Evolutionary conservation across 371 early-diverging fungal species (phyloP).

Genomic region (Coemansia sp.): DNA sequence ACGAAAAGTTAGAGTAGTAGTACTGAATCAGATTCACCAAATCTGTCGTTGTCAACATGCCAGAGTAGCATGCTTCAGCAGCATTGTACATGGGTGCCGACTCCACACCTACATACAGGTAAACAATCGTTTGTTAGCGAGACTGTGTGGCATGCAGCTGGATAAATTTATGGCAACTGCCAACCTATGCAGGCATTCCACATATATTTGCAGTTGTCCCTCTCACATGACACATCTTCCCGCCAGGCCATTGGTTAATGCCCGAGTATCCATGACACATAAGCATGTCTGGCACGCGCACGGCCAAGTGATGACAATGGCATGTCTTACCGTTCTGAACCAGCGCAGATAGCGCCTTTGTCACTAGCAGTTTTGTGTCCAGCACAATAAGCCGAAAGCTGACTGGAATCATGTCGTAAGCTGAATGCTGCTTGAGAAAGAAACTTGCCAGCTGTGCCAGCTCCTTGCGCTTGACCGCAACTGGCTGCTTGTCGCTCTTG

Average conservation of each 20-base stretch:
- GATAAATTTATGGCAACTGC: neutral
- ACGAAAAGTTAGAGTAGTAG: constrained; percentile 78
- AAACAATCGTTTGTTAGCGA: neutral
- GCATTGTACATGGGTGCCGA: constrained; percentile 93
- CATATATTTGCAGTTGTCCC: neutral
- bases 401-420: constrained; percentile 88
- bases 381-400: constrained; percentile 88
- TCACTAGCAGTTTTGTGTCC: constrained; percentile 84
- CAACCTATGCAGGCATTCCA: neutral
- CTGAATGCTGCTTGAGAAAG: constrained; percentile 75
- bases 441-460: constrained; percentile 50
- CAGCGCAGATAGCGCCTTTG: constrained; percentile 87
- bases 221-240: neutral
- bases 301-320: neutral
- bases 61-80: constrained; percentile 71
- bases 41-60: constrained; percentile 92
- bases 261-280: neutral
- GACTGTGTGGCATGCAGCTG: neutral
- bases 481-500: constrained; percentile 16
- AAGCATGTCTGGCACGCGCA: neutral
- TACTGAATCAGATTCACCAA: constrained; percentile 90
- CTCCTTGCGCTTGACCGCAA: constrained; percentile 34
- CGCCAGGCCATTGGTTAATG: neutral
- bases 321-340: constrained; percentile 81
- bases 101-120: constrained; percentile 69